Conservation (phyloP, 805 yeast genomes). For the Candida golubevii region DNA sequence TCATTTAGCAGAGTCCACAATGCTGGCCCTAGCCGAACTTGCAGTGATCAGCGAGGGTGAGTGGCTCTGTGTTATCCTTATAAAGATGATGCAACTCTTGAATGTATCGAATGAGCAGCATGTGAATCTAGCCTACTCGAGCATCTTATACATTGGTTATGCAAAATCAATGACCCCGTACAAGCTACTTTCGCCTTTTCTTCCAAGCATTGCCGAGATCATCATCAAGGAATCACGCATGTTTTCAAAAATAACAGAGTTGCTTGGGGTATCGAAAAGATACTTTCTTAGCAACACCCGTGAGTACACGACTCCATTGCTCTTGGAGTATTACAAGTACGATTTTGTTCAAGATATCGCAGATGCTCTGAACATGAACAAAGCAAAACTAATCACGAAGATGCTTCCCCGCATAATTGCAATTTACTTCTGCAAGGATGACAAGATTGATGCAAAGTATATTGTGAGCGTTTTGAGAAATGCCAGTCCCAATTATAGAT, state of each 20-base stretch:
- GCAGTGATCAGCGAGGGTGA: slow-evolving; percentile 63
- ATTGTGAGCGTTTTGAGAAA: slow-evolving; percentile 51
- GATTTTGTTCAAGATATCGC: slow-evolving; percentile 66
- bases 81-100: slow-evolving; percentile 61
- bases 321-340: slow-evolving; percentile 60
- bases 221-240: slow-evolving; percentile 58
- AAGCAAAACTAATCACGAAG: slow-evolving; percentile 44
- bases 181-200: slow-evolving; percentile 72
- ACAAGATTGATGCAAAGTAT: slow-evolving; percentile 43
- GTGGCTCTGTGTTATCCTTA: slow-evolving; percentile 58
- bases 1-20: slow-evolving; percentile 54
- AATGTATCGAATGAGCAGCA: slow-evolving; percentile 63
- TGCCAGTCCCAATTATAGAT: slow-evolving; percentile 45
- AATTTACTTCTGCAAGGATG: slow-evolving; percentile 49
- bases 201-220: slow-evolving; percentile 65
- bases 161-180: slow-evolving; percentile 63
- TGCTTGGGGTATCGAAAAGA: slow-evolving; percentile 57
- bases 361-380: slow-evolving; percentile 40
- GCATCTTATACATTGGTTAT: slow-evolving; percentile 54
- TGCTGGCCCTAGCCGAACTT: slow-evolving; percentile 60
- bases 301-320: slow-evolving; percentile 70
- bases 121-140: slow-evolving; percentile 64
- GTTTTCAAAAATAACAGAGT: slow-evolving; percentile 55
- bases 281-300: slow-evolving; percentile 67
- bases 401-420: slow-evolving; percentile 55